Evolutionary conservation across 306 rosid genomes (phyloP).

Genomic region (Luffa acutangula): DNA sequence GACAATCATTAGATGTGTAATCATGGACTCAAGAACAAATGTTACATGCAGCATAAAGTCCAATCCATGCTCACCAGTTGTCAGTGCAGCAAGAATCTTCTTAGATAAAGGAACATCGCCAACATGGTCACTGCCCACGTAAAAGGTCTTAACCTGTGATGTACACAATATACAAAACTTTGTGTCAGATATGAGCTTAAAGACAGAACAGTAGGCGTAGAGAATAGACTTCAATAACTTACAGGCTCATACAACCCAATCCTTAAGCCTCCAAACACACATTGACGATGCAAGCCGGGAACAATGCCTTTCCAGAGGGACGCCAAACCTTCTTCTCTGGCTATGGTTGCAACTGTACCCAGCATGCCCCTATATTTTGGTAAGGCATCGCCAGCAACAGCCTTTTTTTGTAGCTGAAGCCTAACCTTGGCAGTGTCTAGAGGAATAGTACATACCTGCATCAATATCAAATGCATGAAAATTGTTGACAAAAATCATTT

Average conservation of each 20-base stretch:
- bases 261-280: conserved; percentile 81
- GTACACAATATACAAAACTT: conserved; percentile 9
- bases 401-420: conserved; percentile 90
- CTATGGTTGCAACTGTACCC: conserved; percentile 87
- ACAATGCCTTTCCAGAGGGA: conserved; percentile 94
- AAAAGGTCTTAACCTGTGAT: conserved; percentile 64
- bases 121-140: conserved; percentile 69
- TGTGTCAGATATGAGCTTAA: conserved; percentile 14
- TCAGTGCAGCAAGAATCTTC: conserved; percentile 85
- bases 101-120: conserved; percentile 88
- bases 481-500: neutral
- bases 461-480: conserved; percentile 13
- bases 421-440: conserved; percentile 98
- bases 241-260: conserved; percentile 93
- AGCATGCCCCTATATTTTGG: conserved; percentile 91
- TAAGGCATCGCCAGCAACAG: conserved; percentile 46
- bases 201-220: neutral
- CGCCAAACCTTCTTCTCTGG: conserved; percentile 84
- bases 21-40: neutral
- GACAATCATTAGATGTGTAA: neutral
- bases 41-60: neutral
- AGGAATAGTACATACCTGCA: conserved; percentile 75
- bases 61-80: conserved; percentile 55
- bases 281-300: conserved; percentile 92
- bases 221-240: conserved; percentile 24